A percentile compares a stretch with the other conserved stretches of the same genome.
Conservation (phyloP, 2,329 filamentous ascomycete genomes). For the Nakataea oryzae region DNA sequence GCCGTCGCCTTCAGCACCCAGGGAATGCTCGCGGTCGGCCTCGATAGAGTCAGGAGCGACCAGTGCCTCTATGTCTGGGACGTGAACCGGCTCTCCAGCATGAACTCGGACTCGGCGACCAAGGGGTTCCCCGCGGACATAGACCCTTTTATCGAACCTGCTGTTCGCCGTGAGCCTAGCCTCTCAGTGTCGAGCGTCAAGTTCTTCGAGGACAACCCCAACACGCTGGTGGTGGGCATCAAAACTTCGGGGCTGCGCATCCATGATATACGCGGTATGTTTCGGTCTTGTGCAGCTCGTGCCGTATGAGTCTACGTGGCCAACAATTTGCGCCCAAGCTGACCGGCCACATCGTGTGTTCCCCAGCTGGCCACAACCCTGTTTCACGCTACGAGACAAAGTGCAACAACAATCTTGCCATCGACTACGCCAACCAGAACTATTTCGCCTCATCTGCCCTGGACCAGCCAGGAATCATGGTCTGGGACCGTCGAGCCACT, state of each 20-base stretch:
- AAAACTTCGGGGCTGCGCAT: constrained; percentile 65
- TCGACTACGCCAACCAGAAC: constrained; percentile 71
- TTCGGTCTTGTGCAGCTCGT: constrained; percentile 10
- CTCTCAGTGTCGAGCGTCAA: constrained; percentile 75
- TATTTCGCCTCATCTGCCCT: constrained; percentile 75
- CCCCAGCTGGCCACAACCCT: not conserved
- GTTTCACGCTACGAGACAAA: constrained; percentile 35
- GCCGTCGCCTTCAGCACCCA: constrained; percentile 69
- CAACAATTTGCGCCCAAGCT: not conserved
- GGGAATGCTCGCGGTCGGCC: constrained; percentile 64
- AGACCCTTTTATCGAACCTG: constrained; percentile 42
- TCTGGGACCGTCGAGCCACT: constrained; percentile 67
- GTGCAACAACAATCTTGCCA: constrained; percentile 62
- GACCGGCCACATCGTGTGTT: not conserved
- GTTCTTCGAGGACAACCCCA: constrained; percentile 69
- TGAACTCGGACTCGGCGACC: constrained; percentile 18
- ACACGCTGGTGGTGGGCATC: constrained; percentile 65
- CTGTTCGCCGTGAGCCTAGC: constrained; percentile 49
- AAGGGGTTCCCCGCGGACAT: constrained; percentile 39
- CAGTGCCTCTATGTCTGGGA: constrained; percentile 78
- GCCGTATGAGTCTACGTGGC: not conserved
- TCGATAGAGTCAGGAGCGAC: constrained; percentile 74
- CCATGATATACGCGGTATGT: constrained; percentile 65
- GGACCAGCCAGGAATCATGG: constrained; percentile 62
- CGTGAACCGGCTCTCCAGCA: constrained; percentile 48